Percentiles rank a stretch among this genome's conserved stretches.
These are phyloP conservation scores for Xylaria acuta DNA, from an alignment of 495 filamentous ascomycete genomes.

Conservation along the genomic window DNA sequence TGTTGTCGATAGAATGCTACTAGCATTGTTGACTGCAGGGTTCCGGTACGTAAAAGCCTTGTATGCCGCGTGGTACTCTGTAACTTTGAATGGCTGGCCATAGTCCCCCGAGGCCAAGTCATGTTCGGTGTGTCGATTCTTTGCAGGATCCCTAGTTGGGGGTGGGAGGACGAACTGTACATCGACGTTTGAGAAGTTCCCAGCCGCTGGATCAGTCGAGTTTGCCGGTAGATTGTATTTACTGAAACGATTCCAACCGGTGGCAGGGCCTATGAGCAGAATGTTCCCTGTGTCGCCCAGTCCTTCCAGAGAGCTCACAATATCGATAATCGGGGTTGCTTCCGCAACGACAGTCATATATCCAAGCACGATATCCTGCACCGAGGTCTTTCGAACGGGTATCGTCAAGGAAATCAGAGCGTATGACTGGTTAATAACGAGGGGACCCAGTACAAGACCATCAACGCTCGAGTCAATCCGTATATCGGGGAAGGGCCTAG, in stretches of 20 bases:
- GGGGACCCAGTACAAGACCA: slow-evolving; percentile 71
- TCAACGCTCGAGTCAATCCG: slow-evolving; percentile 56
- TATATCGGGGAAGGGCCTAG: slow-evolving; percentile 57
- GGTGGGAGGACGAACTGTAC: slow-evolving; percentile 58
- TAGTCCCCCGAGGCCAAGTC: slow-evolving; percentile 48
- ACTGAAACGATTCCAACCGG: slow-evolving; percentile 68
- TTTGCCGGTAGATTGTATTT: slow-evolving; percentile 44
- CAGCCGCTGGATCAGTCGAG: slow-evolving; percentile 39
- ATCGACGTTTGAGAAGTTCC: slow-evolving; percentile 45
- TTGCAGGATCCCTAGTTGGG: slow-evolving; percentile 38
- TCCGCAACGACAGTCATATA: slow-evolving; percentile 78
- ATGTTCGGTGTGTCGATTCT: slow-evolving; percentile 55
- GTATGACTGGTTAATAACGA: slow-evolving; percentile 68
- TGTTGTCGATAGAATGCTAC: slow-evolving; percentile 65
- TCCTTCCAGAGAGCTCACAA: slow-evolving; percentile 68
- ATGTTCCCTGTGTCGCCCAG: slow-evolving; percentile 70
- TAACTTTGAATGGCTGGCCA: slow-evolving; percentile 62
- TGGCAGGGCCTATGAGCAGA: slow-evolving; percentile 69
- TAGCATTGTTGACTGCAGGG: slow-evolving; percentile 61
- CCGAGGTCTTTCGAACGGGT: slow-evolving; percentile 71
- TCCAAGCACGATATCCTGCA: slow-evolving; percentile 65
- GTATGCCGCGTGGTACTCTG: slow-evolving; percentile 61
- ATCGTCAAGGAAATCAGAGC: slow-evolving; percentile 83
- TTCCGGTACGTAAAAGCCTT: slow-evolving; percentile 57
- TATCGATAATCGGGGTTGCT: slow-evolving; percentile 61